A percentile compares a stretch with the other conserved stretches of the same genome.
These are phyloP conservation scores for Limtongozyma cylindracea DNA, from an alignment of 805 yeast genomes.

Conservation along the genomic window DNA sequence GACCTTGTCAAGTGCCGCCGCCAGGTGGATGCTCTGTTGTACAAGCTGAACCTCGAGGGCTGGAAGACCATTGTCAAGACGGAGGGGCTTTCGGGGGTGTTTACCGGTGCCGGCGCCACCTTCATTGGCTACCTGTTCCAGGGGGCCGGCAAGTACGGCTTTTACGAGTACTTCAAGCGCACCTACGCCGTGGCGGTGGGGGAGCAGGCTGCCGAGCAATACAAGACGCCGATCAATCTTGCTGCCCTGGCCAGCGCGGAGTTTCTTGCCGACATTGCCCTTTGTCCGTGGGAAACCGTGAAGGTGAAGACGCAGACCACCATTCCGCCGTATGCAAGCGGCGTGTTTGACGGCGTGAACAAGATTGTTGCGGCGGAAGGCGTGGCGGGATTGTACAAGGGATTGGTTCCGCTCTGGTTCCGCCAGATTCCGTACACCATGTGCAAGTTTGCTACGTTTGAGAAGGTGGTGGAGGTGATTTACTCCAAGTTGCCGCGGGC, in stretches of 20 bases:
- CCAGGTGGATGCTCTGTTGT: conserved; percentile 58
- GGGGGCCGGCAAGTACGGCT: conserved; percentile 95
- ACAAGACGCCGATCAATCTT: conserved; percentile 51
- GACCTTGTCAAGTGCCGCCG: conserved; percentile 86
- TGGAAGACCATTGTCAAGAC: conserved; percentile 47
- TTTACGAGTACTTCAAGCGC: conserved; percentile 79
- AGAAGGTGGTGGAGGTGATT: conserved; percentile 64
- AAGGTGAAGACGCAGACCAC: conserved; percentile 89
- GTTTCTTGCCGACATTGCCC: conserved; percentile 67
- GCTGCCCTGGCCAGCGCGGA: conserved; percentile 89
- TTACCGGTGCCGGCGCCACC: conserved; percentile 84
- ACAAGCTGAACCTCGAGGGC: conserved; percentile 62
- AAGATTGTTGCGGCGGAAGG: conserved; percentile 49
- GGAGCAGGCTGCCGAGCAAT: conserved; percentile 27
- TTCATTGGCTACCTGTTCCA: conserved; percentile 82
- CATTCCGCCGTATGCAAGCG: conserved; percentile 56
- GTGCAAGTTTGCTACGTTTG: conserved; percentile 92
- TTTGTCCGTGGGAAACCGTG: conserved; percentile 90
- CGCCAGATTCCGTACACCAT: conserved; percentile 97
- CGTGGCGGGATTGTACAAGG: conserved; percentile 56
- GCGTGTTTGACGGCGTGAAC: conserved; percentile 38
- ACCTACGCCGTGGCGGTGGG: conserved; percentile 47
- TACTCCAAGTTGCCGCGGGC: conserved; percentile 51
- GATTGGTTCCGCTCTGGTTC: conserved; percentile 79
- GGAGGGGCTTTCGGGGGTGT: conserved; percentile 63